Percentiles rank a stretch among this genome's conserved stretches.
Conservation (phyloP, 495 filamentous ascomycete genomes). For the Daldinia bambusicola region DNA sequence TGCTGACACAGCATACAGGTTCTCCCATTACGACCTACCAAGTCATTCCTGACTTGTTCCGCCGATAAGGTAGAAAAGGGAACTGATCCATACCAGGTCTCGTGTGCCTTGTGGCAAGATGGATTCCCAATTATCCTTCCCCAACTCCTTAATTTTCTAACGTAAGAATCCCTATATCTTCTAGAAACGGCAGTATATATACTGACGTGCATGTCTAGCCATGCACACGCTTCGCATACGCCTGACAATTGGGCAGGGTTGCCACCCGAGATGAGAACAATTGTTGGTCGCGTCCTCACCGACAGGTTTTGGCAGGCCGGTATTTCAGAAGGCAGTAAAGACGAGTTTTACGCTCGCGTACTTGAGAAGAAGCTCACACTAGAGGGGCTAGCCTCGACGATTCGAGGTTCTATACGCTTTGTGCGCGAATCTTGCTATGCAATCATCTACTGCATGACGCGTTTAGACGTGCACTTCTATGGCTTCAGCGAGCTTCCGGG, state of each 20-base stretch:
- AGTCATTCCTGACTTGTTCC: slow-evolving; percentile 87
- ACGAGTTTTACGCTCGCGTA: slow-evolving; percentile 95
- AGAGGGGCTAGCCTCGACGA: slow-evolving; percentile 92
- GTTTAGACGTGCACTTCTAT: slow-evolving; percentile 88
- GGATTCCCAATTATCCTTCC: slow-evolving; percentile 85
- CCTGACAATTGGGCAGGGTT: slow-evolving; percentile 82
- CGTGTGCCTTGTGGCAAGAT: slow-evolving; percentile 83
- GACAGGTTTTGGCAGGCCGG: slow-evolving; percentile 99
- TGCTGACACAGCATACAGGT: slow-evolving; percentile 55
- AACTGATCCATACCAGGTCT: slow-evolving; percentile 72
- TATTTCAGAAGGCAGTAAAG: slow-evolving; percentile 92
- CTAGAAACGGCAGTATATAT: slow-evolving; percentile 22
- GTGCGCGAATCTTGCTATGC: slow-evolving; percentile 93
- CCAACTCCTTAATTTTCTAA: slow-evolving; percentile 84
- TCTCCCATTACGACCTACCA: slow-evolving; percentile 85
- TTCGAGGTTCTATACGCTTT: slow-evolving; percentile 85
- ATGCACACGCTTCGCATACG: slow-evolving; percentile 95
- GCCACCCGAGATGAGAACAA: slow-evolving; percentile 77
- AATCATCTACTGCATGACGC: slow-evolving; percentile 92
- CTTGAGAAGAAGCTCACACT: slow-evolving; percentile 86
- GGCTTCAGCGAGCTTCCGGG: slow-evolving; percentile 84
- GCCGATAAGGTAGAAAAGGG: slow-evolving; percentile 84
- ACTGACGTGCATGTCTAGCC: slow-evolving; percentile 56
- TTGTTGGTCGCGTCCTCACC: slow-evolving; percentile 85
- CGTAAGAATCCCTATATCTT: slow-evolving; percentile 55